Evolutionary conservation across 257 asterid species (phyloP), one percentile per base, ranked within the genome.

Genomic region (Jacaranda mimosifolia): DNA sequence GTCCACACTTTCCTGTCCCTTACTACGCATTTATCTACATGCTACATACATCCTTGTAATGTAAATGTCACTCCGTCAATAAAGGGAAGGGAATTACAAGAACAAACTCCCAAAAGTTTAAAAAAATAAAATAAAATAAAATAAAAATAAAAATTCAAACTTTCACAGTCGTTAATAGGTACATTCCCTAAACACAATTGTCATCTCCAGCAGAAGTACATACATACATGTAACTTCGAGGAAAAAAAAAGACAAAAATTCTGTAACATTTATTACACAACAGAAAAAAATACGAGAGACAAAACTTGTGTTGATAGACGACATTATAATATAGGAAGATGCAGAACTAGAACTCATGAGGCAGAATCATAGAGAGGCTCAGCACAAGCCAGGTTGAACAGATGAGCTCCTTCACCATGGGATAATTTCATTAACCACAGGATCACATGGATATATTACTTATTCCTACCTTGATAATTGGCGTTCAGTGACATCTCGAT

Each of bases 401-500:
- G 38, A 52, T 51, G 32, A 26, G 32, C 1, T 26, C 32, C 32
- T 26, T 26, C 32, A 26, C 32, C 32, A 26, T 26, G 32, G 18
- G 56, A 72, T 26, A 5, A 6, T n/a, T 21, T 9, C 75, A 9
- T 38, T 4, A 26, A 26, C 32, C 32, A 2, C 18, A 42, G n/a
- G 9, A 42, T 8, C 17, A 12, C 49, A 15, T 9, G 4, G 8
- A 11, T 1, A 21, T 64, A 45, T 26, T 60, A 68, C 55, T 77
- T 74, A 38, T 79, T 71, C 74, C 69, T 73, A 36, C 73, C 82
- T 56, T 13, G 84, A 46, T 73, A 69, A 57, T 45, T 73, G 70
- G 81, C 80, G 68, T 84, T 82, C 39, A 90, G 82, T 11, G 97
- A 89, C 80, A 87, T 79, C 89, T 91, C 97, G 12, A 94, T 94